A percentile compares a stretch with the other conserved stretches of the same genome.
Conservation (phyloP, 768 basidiomycete species). For the Pisolithus tinctorius region DNA sequence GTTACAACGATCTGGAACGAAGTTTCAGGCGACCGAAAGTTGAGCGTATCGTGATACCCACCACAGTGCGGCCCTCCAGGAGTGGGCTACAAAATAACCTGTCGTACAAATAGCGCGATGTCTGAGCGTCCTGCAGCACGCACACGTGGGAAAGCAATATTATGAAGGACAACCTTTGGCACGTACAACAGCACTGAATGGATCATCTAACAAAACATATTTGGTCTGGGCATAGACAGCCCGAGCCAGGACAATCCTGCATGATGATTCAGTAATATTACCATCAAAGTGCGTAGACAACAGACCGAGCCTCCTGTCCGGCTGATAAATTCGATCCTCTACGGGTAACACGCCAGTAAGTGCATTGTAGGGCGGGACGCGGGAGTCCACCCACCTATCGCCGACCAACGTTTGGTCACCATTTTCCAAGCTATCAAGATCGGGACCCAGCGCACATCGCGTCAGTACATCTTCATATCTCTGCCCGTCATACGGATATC, state of each 20-base stretch:
- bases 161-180: background rate
- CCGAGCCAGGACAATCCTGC: constrained; percentile 72
- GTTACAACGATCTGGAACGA: constrained; percentile 53
- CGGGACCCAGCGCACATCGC: constrained; percentile 74
- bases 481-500: constrained; percentile 59
- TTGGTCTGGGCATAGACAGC: constrained; percentile 71
- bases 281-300: background rate
- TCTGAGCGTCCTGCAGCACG: constrained; percentile 55
- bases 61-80: constrained; percentile 62
- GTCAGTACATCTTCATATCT: constrained; percentile 74
- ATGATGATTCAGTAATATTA: background rate
- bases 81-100: constrained; percentile 62
- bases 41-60: constrained; percentile 26
- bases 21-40: no score
- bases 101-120: constrained; percentile 56
- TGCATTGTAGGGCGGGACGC: background rate
- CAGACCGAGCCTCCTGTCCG: constrained; percentile 74
- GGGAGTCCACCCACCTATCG: constrained; percentile 37
- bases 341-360: background rate
- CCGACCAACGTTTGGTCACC: constrained; percentile 86
- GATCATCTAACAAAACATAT: constrained; percentile 72
- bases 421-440: constrained; percentile 79
- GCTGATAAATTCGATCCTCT: constrained; percentile 74
- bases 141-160: background rate
- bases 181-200: constrained; percentile 74